These are phyloP conservation scores for Boletus hoseneyae DNA, from an alignment of 1,284 basidiomycete species.

Conservation along the genomic window DNA sequence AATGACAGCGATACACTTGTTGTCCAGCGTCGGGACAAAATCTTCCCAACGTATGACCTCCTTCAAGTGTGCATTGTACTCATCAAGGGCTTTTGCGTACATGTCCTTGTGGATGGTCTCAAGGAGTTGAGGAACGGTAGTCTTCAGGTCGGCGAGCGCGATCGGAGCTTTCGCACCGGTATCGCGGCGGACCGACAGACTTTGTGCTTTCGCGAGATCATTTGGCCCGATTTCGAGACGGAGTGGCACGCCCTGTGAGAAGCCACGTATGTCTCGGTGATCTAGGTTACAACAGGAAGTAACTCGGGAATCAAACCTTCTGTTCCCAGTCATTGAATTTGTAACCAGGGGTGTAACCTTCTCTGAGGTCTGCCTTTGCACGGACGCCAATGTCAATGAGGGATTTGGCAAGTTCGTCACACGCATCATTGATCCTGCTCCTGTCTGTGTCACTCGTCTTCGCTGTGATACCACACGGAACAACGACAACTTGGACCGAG, in stretches of 20 bases:
- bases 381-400: constrained; percentile 75
- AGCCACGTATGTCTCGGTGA: constrained; percentile 3
- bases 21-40: constrained; percentile 86
- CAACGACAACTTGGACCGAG: constrained; percentile 86
- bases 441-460: constrained; percentile 74
- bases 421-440: constrained; percentile 73
- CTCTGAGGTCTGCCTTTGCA: constrained; percentile 89
- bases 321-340: constrained; percentile 99
- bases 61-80: constrained; percentile 74
- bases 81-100: constrained; percentile 76
- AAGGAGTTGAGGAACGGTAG: constrained; percentile 64
- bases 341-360: constrained; percentile 96
- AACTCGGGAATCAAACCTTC: constrained; percentile 51
- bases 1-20: constrained; percentile 85
- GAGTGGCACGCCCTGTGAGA: constrained; percentile 85
- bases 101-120: constrained; percentile 89
- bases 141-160: constrained; percentile 59
- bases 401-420: constrained; percentile 69
- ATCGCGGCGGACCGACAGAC: constrained; percentile 86
- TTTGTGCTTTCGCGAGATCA: constrained; percentile 84
- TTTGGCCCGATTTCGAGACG: constrained; percentile 96
- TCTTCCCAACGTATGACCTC: constrained; percentile 87
- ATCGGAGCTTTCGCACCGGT: constrained; percentile 79
- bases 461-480: constrained; percentile 90
- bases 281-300: background rate